phyloP scores from a whole-genome alignment of 1,139 yeast species.

The Debaryomyces udenii region DNA sequence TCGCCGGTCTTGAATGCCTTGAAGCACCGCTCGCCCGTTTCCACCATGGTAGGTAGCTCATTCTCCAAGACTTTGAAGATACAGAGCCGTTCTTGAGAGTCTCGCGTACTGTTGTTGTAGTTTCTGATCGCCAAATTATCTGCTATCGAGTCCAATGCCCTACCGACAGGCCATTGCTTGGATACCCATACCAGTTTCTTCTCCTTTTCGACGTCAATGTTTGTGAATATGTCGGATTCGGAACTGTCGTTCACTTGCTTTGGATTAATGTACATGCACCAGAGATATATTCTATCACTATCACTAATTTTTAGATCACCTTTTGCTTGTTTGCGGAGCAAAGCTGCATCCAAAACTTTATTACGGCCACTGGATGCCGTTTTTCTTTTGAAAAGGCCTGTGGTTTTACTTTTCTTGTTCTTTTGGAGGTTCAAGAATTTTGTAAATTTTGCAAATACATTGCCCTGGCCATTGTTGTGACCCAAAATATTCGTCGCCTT shows the following conservation, averaged over 20 bases:
- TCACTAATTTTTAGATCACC: slow-evolving; percentile 66
- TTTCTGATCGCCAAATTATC: slow-evolving; percentile 56
- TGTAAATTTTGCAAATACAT: slow-evolving; percentile 34
- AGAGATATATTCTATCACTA: slow-evolving; percentile 63
- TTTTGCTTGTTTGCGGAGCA: slow-evolving; percentile 55
- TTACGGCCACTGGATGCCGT: slow-evolving; percentile 10
- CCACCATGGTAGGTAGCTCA: slow-evolving; percentile 30
- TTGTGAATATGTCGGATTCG: slow-evolving; percentile 18
- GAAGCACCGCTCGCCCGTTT: slow-evolving; percentile 45
- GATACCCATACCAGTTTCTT: slow-evolving; percentile 54
- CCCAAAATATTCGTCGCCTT: slow-evolving; percentile 33
- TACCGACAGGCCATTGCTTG: slow-evolving; percentile 74
- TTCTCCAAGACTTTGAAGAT: slow-evolving; percentile 42
- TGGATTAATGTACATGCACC: slow-evolving; percentile 55
- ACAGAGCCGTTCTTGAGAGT: slow-evolving; percentile 44
- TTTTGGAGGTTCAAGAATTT: slow-evolving; percentile 45
- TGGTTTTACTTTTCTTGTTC: slow-evolving; percentile 16
- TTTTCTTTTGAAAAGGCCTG: slow-evolving; percentile 22
- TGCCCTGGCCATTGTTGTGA: slow-evolving; percentile 32
- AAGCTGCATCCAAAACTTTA: slow-evolving; percentile 29
- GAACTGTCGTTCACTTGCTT: slow-evolving; percentile 28
- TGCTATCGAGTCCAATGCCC: slow-evolving; percentile 72
- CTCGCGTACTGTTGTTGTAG: slow-evolving; percentile 54
- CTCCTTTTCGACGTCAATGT: slow-evolving; percentile 31
- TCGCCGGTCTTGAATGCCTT: slow-evolving; percentile 53